Conservation (phyloP, 306 rosid genomes). For the Gleditsia sinensis region DNA sequence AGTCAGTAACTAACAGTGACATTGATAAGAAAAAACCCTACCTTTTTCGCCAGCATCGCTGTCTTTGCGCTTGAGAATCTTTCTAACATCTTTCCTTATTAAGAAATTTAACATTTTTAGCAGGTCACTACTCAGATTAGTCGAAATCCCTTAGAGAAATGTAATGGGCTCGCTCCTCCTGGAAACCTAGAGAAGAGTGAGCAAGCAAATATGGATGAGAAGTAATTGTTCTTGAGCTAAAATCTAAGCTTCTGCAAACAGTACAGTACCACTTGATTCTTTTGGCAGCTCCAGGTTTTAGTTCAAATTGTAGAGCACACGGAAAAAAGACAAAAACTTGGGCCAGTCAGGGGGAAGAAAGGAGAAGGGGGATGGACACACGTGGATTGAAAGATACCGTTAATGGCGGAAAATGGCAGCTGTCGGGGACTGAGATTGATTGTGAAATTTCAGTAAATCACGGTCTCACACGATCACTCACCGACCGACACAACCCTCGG, state of each 20-base stretch:
- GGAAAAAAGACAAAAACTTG: neutral
- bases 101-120: conserved; percentile 73
- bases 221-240: neutral
- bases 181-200: conserved; percentile 21
- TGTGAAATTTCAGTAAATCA: conserved; percentile 8
- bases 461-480: too few species aligned
- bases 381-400: conserved; percentile 50
- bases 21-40: neutral
- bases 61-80: conserved; percentile 93
- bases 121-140: conserved; percentile 10
- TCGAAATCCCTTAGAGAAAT: conserved; percentile 6
- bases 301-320: conserved; percentile 4
- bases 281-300: conserved; percentile 8
- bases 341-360: neutral
- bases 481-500: conserved; percentile 27
- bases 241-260: neutral
- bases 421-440: conserved; percentile 34
- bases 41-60: conserved; percentile 98
- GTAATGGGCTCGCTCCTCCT: conserved; percentile 16
- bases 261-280: neutral
- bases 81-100: conserved; percentile 65
- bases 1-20: neutral
- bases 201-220: neutral
- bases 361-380: conserved; percentile 9
- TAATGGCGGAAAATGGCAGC: conserved; percentile 57